phyloP scores from a whole-genome alignment of 371 early-diverging fungal genomes.

The Mortierella sp. region DNA sequence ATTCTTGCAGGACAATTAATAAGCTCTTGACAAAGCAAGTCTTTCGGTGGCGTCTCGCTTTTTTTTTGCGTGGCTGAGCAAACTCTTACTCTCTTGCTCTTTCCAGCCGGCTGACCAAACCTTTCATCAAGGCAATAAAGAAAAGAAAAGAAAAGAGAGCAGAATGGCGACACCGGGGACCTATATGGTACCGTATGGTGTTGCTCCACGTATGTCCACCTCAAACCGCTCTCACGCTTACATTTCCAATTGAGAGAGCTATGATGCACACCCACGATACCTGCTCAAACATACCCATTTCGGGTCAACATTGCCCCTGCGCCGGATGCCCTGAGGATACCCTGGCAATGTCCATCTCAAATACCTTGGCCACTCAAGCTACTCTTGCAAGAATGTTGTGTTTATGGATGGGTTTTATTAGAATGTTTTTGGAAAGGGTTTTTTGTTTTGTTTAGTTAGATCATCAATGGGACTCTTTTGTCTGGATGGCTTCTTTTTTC shows the following conservation, averaged over 20 bases:
- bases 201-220: neutral
- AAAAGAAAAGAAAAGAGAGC: neutral
- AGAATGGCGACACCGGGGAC: slow-evolving; percentile 1
- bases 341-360: neutral
- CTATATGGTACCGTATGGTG: neutral
- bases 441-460: neutral
- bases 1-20: neutral
- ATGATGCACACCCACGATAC: too few relatives aligned
- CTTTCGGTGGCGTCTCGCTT: slow-evolving; percentile 1
- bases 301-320: neutral
- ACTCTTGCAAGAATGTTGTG: neutral
- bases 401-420: neutral
- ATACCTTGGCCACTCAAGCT: too few relatives aligned
- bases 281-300: neutral
- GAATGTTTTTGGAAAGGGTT: neutral
- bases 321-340: neutral
- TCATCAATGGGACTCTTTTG: slow-evolving; percentile 10
- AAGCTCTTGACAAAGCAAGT: neutral
- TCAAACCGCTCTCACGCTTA: neutral
- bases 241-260: neutral
- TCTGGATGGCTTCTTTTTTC: neutral
- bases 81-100: too few relatives aligned
- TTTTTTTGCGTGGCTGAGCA: slow-evolving; percentile 6
- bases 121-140: neutral
- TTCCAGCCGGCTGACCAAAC: neutral